Evolutionary conservation across 306 rosid species (phyloP), one percentile per base, ranked within the genome.

Genomic region (Ochetophila trinervis): DNA sequence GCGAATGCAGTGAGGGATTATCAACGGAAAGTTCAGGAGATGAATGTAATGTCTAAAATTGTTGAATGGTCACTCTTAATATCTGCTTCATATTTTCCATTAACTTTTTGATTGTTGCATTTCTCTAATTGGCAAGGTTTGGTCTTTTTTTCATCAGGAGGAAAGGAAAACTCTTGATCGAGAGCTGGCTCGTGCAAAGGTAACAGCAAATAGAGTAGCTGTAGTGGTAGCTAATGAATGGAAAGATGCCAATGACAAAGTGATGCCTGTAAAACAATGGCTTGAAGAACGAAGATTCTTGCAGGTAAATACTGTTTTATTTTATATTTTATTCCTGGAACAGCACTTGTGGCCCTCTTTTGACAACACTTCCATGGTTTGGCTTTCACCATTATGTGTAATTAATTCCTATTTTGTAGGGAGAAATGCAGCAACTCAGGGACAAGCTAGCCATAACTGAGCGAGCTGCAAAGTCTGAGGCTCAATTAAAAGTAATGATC

Each of bases 201-300:
- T 90, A 76, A 74, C 99, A 50, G 99, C 99, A 62, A 94, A 94
- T 81, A 88, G 99, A 77, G 99, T 94, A 63, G 99, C 99, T 54
- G 84, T 78, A 24, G 99, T 90, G 57, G 99, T 90, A 60, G 99
- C 99, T 68, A 94, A 94, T 80, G 99, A 94, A 76, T 94, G 99
- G 99, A 94, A 94, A 76, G 99, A 94, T 76, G 72, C 99, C 23
- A 90, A 88, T 44, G 99, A 94, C 77, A 94, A 94, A 83, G 99
- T 94, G 77, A 94, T 94, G 99, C 99, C 99, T 73, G 99, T 94
- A 67, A 94, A 85, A 81, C 99, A 88, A 76, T 94, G 99, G 99
- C 97, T 94, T 65, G 99, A 94, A 80, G 99, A 94, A 69, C 86
- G 99, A 48, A 75, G 97, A 73, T 86, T 86, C 82, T 80, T 94